Evolutionary conservation across 805 yeast genomes (phyloP).

Genomic region (Metahyphopichia silvanorum): DNA sequence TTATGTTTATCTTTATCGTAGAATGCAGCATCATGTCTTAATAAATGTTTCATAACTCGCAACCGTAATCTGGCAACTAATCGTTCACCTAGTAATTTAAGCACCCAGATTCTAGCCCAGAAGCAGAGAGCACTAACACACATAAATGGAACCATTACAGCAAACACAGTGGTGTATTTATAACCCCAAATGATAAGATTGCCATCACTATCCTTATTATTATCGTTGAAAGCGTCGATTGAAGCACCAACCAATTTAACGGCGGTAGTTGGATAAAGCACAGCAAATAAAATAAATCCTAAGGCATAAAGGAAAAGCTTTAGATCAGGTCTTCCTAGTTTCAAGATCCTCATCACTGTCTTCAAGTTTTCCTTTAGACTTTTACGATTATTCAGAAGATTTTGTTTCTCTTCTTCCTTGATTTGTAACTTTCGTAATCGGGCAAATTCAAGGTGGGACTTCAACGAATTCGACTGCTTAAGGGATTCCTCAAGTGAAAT

Average conservation of each 20-base stretch:
- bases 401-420: slow-evolving; percentile 28
- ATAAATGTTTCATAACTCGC: slow-evolving; percentile 39
- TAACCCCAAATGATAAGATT: slow-evolving; percentile 42
- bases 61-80: slow-evolving; percentile 41
- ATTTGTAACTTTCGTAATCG: slow-evolving; percentile 19
- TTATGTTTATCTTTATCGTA: slow-evolving; percentile 43
- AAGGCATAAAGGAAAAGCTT: slow-evolving; percentile 35
- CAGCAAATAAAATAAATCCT: slow-evolving; percentile 41
- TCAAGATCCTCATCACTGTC: slow-evolving; percentile 36
- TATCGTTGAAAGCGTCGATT: slow-evolving; percentile 38
- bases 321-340: slow-evolving; percentile 38
- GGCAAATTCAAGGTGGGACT: slow-evolving; percentile 27
- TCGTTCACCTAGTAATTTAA: slow-evolving; percentile 40
- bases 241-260: slow-evolving; percentile 43
- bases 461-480: slow-evolving; percentile 13
- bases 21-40: slow-evolving; percentile 40
- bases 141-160: slow-evolving; percentile 44
- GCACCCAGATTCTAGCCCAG: slow-evolving; percentile 46
- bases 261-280: slow-evolving; percentile 41
- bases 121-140: slow-evolving; percentile 40
- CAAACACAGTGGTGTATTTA: slow-evolving; percentile 38
- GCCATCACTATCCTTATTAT: slow-evolving; percentile 34
- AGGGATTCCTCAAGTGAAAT: not conserved
- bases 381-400: slow-evolving; percentile 18
- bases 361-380: slow-evolving; percentile 30